Percentiles rank a stretch among this genome's conserved stretches.
Evolutionary conservation across 768 basidiomycete genomes (phyloP).

Genomic region (Kondoa subrosea): DNA sequence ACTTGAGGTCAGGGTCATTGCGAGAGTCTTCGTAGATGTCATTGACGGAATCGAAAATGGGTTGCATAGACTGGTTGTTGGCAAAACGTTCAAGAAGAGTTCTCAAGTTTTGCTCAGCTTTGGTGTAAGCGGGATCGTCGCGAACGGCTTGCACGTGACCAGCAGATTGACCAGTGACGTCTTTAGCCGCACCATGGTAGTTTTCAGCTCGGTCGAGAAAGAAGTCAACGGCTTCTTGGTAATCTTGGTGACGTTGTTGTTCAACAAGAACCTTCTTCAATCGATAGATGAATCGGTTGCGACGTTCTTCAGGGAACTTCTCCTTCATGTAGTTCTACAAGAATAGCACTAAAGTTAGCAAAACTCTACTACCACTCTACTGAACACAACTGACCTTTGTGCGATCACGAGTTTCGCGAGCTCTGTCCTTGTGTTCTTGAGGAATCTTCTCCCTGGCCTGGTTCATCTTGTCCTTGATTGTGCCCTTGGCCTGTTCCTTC

Average conservation of each 20-base stretch:
- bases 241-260: constrained; percentile 80
- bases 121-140: constrained; percentile 43
- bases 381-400: constrained; percentile 4
- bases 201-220: constrained; percentile 35
- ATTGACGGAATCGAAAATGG: constrained; percentile 53
- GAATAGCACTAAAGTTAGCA: not conserved
- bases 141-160: constrained; percentile 31
- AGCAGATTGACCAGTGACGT: constrained; percentile 32
- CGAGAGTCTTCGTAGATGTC: constrained; percentile 56
- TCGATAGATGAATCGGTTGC: constrained; percentile 83
- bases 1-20: constrained; percentile 51
- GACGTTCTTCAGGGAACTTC: constrained; percentile 76
- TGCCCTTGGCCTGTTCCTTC: constrained; percentile 20
- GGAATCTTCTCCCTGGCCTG: constrained; percentile 36
- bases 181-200: constrained; percentile 38
- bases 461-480: constrained; percentile 24
- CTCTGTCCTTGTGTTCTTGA: constrained; percentile 48
- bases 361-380: not conserved
- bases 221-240: constrained; percentile 47
- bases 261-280: constrained; percentile 86
- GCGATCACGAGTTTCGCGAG: constrained; percentile 20
- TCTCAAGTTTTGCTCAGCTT: constrained; percentile 41
- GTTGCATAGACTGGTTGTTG: constrained; percentile 48
- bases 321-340: constrained; percentile 51
- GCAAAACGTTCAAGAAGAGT: constrained; percentile 83